These are phyloP conservation scores for Quercus robur DNA, from an alignment of 306 rosid species.

Conservation along the genomic window DNA sequence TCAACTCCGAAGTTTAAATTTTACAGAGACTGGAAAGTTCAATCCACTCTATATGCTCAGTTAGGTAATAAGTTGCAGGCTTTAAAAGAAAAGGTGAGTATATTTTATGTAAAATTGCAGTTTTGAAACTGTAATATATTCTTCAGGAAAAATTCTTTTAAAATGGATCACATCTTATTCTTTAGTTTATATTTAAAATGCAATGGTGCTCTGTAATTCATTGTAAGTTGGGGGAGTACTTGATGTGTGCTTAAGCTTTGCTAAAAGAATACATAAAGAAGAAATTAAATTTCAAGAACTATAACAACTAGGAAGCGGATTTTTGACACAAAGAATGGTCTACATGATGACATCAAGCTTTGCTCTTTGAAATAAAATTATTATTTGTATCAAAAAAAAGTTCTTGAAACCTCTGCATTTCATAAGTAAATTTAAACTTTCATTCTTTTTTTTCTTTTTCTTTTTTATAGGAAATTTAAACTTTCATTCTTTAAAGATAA, in stretches of 20 bases:
- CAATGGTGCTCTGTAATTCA: background rate
- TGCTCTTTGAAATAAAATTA: too few relatives aligned
- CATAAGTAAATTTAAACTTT: background rate
- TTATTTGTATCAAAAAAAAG: too few relatives aligned
- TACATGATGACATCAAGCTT: too few relatives aligned
- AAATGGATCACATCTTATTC: background rate
- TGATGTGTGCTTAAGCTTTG: background rate
- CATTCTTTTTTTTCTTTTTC: background rate
- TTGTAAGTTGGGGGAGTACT: background rate
- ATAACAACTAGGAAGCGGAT: background rate
- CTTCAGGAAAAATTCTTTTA: background rate
- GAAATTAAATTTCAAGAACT: background rate
- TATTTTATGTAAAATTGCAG: background rate
- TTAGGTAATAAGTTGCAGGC: conserved; percentile 27
- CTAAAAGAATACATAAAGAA: too few relatives aligned
- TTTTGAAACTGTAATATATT: background rate
- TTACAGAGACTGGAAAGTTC: conserved; percentile 33
- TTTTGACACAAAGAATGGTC: background rate
- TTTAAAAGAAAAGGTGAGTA: conserved; percentile 51
- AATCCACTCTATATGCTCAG: conserved; percentile 16
- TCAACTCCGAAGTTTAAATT: conserved; percentile 68
- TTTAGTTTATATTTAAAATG: background rate
- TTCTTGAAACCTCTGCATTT: background rate
- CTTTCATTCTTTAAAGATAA: background rate
- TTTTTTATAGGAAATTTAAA: too few relatives aligned